Base-by-base conservation (phyloP, 768 basidiomycete genomes). In the Boletus huronensis region DNA sequence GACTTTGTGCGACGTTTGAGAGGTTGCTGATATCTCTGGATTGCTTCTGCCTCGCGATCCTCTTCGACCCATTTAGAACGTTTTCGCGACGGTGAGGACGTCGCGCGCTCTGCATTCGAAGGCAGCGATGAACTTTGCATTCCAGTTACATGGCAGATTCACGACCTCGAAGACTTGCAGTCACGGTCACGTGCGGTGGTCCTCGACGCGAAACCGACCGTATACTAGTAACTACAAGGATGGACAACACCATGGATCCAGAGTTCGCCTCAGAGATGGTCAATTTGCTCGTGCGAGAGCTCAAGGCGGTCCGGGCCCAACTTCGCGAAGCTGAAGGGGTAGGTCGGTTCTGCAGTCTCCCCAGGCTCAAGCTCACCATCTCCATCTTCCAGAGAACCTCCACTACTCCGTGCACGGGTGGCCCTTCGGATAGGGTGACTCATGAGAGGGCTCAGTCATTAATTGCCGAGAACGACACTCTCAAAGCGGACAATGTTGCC, bases 1-100 rank as follows among this genome's bases (percentile, higher is more conserved):
- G 71, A 64, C 64, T 82, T 88, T 29, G 72, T 61, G 25, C 82
- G 79, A 55, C 84, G 82, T 67, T 83, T 89, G 21, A 75, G 75
- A 25, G 77, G 74, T 34, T 75, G 73, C 19, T 71, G 71, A 21
- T 61, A 62, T 1, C 64, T 54, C n/a, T 71, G 53, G 25, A 63
- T 53, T 53, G 74, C 73, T 25, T 77, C 70, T 14, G 66, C 74
- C 23, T 75, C 73, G 5, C 78, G 75, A 25, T 83, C 82, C n/a
- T 71, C 71, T 35, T 67, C 62, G 43, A 79, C 78, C 89, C 89
- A 91, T 68, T 86, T 88, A 10, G 88, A 88, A n/a, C 87, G 80
- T 70, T 88, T 90, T 50, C 80, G 77, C 19, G 83, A 82, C 5
- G 84, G 82, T 0, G 84, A 83, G 21, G 79, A 80, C 2, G 80